Evolutionary conservation across 768 basidiomycete genomes (phyloP).

Genomic region (Pisolithus albus): DNA sequence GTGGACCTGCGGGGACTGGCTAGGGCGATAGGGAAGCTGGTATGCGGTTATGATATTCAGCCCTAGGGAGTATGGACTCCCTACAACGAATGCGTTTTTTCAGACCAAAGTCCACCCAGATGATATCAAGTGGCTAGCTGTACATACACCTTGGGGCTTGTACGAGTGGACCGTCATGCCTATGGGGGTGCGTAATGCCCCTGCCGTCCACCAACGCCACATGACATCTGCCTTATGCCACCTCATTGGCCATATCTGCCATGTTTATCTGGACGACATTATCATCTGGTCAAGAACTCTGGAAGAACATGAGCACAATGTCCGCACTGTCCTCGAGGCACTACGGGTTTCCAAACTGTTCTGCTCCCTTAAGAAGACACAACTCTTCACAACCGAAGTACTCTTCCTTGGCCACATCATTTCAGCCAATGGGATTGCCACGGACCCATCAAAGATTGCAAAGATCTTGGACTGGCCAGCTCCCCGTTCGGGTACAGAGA

Average conservation of each 20-base stretch:
- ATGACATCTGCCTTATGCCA: conserved; percentile 28
- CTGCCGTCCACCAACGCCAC: conserved; percentile 27
- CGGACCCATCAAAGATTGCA: conserved; percentile 20
- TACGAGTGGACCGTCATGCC: conserved; percentile 38
- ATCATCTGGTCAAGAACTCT: conserved; percentile 29
- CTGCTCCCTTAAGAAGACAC: conserved; percentile 21
- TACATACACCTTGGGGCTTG: conserved; percentile 20
- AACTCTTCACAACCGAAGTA: conserved; percentile 2
- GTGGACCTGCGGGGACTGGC: no score
- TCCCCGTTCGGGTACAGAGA: conserved; percentile 14
- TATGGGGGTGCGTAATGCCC: conserved; percentile 26
- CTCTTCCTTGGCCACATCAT: conserved; percentile 26
- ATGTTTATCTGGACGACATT: conserved; percentile 25
- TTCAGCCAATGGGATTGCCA: conserved; percentile 18
- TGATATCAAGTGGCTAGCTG: conserved; percentile 21
- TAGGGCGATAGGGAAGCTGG: no score
- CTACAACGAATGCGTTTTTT: conserved; percentile 33
- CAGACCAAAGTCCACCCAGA: conserved; percentile 26
- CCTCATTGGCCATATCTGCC: conserved; percentile 28
- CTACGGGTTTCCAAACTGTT: conserved; percentile 25
- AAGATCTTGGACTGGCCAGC: conserved; percentile 26
- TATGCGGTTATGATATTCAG: no score
- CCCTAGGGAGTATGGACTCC: no score
- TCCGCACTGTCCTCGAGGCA: conserved; percentile 23
- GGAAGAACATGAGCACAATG: conserved; percentile 29